Evolutionary conservation across 1,284 basidiomycete species (phyloP).

Genomic region (Meira nashicola): DNA sequence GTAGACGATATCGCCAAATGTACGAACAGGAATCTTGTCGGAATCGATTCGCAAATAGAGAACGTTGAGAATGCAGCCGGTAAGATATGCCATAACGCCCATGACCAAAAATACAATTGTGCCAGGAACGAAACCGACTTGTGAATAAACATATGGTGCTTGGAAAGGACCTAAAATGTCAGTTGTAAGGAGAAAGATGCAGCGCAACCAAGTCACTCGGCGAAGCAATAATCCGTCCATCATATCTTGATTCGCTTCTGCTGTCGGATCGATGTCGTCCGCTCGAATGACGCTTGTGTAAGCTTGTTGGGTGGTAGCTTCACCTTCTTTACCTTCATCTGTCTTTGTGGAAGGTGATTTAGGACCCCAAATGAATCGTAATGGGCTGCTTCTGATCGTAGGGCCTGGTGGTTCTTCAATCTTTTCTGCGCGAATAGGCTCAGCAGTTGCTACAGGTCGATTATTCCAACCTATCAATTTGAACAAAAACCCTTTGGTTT

Average conservation of each 20-base stretch:
- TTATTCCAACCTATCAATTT: no score
- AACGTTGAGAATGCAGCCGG: slow-evolving; percentile 61
- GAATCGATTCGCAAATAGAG: slow-evolving; percentile 63
- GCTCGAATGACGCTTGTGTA: not conserved
- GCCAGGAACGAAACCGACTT: slow-evolving; percentile 36
- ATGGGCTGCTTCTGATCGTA: not conserved
- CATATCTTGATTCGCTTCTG: not conserved
- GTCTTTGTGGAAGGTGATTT: not conserved
- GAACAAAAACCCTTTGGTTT: no score
- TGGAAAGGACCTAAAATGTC: slow-evolving; percentile 63
- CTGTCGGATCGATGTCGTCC: not conserved
- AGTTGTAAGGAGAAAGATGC: slow-evolving; percentile 58
- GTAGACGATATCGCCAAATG: slow-evolving; percentile 62
- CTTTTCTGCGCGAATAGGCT: no score
- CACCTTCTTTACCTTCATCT: not conserved
- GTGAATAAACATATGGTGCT: slow-evolving; percentile 61
- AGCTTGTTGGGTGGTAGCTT: not conserved
- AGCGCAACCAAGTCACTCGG: not conserved
- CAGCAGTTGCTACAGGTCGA: no score
- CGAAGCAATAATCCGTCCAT: not conserved
- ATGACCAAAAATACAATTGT: slow-evolving; percentile 40
- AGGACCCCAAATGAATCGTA: slow-evolving; percentile 3
- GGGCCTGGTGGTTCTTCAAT: not conserved
- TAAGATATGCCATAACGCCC: slow-evolving; percentile 57
- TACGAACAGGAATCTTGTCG: slow-evolving; percentile 60